A percentile compares a stretch with the other conserved stretches of the same genome.
These are phyloP conservation scores for Rugonectria rugulosa DNA, from an alignment of 2,329 filamentous ascomycete species.

Conservation along the genomic window DNA sequence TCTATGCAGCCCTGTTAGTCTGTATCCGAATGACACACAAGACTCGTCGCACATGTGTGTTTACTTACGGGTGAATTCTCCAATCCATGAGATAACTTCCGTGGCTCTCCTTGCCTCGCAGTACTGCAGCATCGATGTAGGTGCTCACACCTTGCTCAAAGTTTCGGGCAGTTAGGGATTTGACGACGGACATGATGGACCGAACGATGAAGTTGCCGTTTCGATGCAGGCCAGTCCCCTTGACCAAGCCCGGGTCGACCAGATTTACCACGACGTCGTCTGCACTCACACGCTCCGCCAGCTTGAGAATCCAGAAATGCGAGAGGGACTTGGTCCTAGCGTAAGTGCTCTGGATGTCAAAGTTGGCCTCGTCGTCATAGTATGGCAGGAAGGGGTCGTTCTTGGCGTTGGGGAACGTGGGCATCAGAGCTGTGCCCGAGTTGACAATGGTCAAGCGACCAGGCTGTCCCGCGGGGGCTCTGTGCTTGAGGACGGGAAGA, in stretches of 20 bases:
- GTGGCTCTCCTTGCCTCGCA: slow-evolving; percentile 32
- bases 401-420: slow-evolving; percentile 35
- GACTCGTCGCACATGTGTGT: not conserved
- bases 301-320: slow-evolving; percentile 46
- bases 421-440: slow-evolving; percentile 37
- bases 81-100: slow-evolving; percentile 36
- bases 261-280: slow-evolving; percentile 55
- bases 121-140: slow-evolving; percentile 31
- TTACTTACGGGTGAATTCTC: slow-evolving; percentile 35
- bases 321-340: slow-evolving; percentile 41
- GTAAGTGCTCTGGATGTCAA: slow-evolving; percentile 33
- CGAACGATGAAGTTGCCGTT: slow-evolving; percentile 35
- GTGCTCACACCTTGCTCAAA: slow-evolving; percentile 29
- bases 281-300: slow-evolving; percentile 46
- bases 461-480: slow-evolving; percentile 25
- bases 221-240: slow-evolving; percentile 51
- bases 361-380: slow-evolving; percentile 42
- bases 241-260: slow-evolving; percentile 54
- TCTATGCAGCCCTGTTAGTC: slow-evolving; percentile 35
- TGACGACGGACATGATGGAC: slow-evolving; percentile 9
- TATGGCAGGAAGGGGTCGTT: slow-evolving; percentile 34
- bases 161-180: slow-evolving; percentile 22
- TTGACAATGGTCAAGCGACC: slow-evolving; percentile 43
- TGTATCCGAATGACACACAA: not conserved
- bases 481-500: slow-evolving; percentile 43